Evolutionary conservation across 805 yeast genomes (phyloP).

Genomic region (Lipomyces lipofer): DNA sequence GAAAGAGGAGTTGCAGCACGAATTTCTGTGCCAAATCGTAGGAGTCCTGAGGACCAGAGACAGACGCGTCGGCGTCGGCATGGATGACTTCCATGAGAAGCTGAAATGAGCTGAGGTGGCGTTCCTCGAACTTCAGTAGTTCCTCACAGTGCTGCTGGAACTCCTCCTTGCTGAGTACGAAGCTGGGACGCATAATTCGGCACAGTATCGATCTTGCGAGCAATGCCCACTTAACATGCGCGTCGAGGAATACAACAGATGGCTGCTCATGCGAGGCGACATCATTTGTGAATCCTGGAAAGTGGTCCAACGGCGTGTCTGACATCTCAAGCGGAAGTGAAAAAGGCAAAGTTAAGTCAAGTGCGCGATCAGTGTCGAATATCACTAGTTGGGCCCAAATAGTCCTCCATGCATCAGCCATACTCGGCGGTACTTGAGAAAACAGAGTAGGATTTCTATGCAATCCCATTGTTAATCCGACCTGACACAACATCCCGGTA

Average conservation of each 20-base stretch:
- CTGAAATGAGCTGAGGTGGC: conserved; percentile 24
- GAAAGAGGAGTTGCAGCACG: conserved; percentile 16
- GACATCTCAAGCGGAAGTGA: conserved; percentile 21
- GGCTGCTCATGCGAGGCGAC: conserved; percentile 12
- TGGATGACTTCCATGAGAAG: conserved; percentile 19
- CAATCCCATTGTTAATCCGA: conserved; percentile 35
- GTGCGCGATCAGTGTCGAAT: conserved; percentile 32
- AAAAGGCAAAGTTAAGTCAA: conserved; percentile 29
- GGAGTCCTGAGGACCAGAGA: conserved; percentile 24
- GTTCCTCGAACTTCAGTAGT: conserved; percentile 21
- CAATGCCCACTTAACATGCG: conserved; percentile 24
- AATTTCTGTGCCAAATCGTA: conserved; percentile 25
- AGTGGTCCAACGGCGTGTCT: conserved; percentile 11
- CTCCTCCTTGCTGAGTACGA: conserved; percentile 6
- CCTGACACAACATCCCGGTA: conserved; percentile 31
- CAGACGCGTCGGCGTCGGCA: conserved; percentile 17
- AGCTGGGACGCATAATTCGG: conserved; percentile 13
- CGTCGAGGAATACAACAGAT: conserved; percentile 12
- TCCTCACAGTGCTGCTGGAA: conserved; percentile 3
- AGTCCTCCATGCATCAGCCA: conserved; percentile 31
- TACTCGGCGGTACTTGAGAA: conserved; percentile 24
- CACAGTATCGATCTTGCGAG: conserved; percentile 15
- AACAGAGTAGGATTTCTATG: conserved; percentile 36
- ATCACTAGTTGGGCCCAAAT: conserved; percentile 35
- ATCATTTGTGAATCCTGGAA: neutral